Evolutionary conservation across 768 basidiomycete species (phyloP).

Genomic region (Kwoniella sp.): DNA sequence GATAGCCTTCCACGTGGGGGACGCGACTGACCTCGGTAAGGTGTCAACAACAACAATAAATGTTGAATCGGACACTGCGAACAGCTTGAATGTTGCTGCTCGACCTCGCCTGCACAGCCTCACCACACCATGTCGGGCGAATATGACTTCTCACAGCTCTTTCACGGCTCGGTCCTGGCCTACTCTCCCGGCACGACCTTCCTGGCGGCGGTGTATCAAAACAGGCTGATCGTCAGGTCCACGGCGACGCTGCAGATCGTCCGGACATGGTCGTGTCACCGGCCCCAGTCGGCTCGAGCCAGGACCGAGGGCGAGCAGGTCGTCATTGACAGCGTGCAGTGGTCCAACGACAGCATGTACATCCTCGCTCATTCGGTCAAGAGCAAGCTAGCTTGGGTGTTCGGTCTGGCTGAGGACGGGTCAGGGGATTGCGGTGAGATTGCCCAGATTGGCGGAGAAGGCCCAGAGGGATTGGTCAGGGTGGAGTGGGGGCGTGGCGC

Average conservation of each 20-base stretch:
- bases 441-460: slow-evolving; percentile 29
- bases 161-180: slow-evolving; percentile 36
- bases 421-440: slow-evolving; percentile 39
- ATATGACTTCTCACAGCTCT: slow-evolving; percentile 44
- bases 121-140: slow-evolving; percentile 24
- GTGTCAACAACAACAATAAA: not conserved
- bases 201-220: slow-evolving; percentile 71
- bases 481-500: slow-evolving; percentile 90
- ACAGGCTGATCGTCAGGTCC: slow-evolving; percentile 75
- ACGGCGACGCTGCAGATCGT: slow-evolving; percentile 78
- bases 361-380: slow-evolving; percentile 75
- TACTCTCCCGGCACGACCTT: slow-evolving; percentile 87
- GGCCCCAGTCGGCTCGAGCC: not conserved
- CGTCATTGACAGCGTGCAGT: slow-evolving; percentile 66
- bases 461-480: slow-evolving; percentile 72
- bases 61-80: too few species aligned
- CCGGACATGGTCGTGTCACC: slow-evolving; percentile 65
- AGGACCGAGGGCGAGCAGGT: slow-evolving; percentile 30
- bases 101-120: too few species aligned
- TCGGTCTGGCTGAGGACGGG: slow-evolving; percentile 71
- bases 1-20: not conserved
- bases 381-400: slow-evolving; percentile 66
- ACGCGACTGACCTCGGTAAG: slow-evolving; percentile 3
- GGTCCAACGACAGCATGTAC: slow-evolving; percentile 86
- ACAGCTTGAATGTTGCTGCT: too few species aligned